Conservation (phyloP, 1,284 basidiomycete species). For the Sanghuangporus weigelae region DNA sequence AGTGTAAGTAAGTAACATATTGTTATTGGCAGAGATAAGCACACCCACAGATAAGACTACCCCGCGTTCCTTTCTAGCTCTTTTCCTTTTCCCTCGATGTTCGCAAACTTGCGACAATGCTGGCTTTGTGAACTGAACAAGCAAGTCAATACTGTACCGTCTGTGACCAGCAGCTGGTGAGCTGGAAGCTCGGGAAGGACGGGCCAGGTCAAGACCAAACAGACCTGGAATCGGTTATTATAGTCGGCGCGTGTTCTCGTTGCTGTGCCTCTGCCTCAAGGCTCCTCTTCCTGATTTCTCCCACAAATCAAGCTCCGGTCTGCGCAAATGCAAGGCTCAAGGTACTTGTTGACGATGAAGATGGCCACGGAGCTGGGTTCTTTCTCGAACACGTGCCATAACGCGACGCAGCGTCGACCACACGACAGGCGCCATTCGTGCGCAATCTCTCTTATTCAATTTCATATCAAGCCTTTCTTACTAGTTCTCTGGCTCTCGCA, state of each 20-base stretch:
- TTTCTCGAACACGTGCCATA: neutral
- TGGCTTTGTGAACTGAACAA: too few species aligned
- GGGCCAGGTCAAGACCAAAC: neutral
- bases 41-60: conserved; percentile 5
- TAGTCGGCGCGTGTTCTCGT: neutral
- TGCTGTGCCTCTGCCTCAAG: neutral
- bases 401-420: neutral
- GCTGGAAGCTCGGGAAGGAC: neutral
- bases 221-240: neutral
- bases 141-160: too few species aligned
- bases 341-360: too few species aligned
- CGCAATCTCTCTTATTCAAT: neutral
- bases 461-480: neutral
- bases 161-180: too few species aligned
- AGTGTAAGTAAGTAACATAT: neutral
- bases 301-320: too few species aligned
- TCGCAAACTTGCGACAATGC: neutral
- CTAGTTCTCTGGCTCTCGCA: neutral
- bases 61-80: neutral
- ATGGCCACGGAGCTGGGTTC: too few species aligned
- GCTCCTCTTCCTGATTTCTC: neutral
- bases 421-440: neutral
- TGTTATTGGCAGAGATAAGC: conserved; percentile 13
- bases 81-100: neutral
- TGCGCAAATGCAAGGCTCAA: too few species aligned